A percentile compares a stretch with the other conserved stretches of the same genome.
Evolutionary conservation across 306 rosid species (phyloP).

Genomic region (Fragaria iinumae): DNA sequence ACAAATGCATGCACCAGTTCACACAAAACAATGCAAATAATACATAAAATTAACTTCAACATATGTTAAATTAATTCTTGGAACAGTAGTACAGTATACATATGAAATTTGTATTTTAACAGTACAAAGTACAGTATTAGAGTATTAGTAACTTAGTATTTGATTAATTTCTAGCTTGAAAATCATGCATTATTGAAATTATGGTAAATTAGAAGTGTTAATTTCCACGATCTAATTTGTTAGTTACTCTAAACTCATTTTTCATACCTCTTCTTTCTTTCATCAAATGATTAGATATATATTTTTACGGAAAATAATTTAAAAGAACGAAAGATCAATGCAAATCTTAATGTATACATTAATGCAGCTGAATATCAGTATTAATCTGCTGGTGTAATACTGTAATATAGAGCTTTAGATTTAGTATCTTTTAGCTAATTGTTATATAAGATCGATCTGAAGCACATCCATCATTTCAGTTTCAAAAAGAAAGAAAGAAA

Average conservation of each 20-base stretch:
- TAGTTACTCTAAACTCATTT: not conserved
- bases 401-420: not conserved
- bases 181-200: no score
- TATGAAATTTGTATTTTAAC: no score
- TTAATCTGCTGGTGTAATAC: not conserved
- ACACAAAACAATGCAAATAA: not conserved
- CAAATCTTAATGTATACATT: not conserved
- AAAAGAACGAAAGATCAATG: not conserved
- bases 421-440: not conserved
- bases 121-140: no score
- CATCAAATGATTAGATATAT: not conserved
- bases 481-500: not conserved
- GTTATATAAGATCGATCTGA: not conserved
- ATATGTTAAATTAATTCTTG: no score
- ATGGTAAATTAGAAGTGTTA: no score
- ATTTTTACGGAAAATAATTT: no score
- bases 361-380: not conserved
- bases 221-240: not conserved
- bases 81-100: no score
- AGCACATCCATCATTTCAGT: not conserved
- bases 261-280: not conserved
- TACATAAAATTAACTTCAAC: not conserved
- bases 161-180: no score
- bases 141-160: no score
- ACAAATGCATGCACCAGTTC: not conserved